Evolutionary conservation across 192 early-diverging fungal species (phyloP).

Genomic region (Rhizophlyctis rosea): DNA sequence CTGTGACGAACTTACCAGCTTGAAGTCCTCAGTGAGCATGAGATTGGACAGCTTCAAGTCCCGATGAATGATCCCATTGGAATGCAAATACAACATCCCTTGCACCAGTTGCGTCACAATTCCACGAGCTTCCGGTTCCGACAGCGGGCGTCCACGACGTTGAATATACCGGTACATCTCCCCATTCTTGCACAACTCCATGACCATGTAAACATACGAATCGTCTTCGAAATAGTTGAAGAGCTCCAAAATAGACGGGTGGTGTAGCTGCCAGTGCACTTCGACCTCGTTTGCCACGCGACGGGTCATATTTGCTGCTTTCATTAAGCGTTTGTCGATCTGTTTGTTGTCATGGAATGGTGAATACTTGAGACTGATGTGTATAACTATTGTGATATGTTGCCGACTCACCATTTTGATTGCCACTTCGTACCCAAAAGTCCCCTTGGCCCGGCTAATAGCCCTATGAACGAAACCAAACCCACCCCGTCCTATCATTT

Average conservation of each 20-base stretch:
- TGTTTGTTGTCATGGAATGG: too few relatives aligned
- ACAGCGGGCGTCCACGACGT: constrained; percentile 35
- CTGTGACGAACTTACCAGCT: constrained; percentile 36
- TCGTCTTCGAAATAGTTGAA: constrained; percentile 68
- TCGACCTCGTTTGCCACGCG: constrained; percentile 64
- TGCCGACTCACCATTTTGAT: constrained; percentile 47
- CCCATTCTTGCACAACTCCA: constrained; percentile 64
- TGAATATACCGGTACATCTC: constrained; percentile 49
- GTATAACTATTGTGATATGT: not conserved
- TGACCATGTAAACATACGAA: constrained; percentile 69
- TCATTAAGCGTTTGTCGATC: constrained; percentile 50
- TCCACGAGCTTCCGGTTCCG: constrained; percentile 56
- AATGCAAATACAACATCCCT: constrained; percentile 64
- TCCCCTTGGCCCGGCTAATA: constrained; percentile 19
- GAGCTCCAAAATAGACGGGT: constrained; percentile 54
- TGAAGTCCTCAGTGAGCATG: constrained; percentile 48
- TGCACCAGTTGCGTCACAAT: constrained; percentile 55
- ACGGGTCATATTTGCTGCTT: constrained; percentile 35
- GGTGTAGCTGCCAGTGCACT: constrained; percentile 60
- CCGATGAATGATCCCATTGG: constrained; percentile 64
- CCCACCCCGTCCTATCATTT: constrained; percentile 45
- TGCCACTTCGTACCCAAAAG: constrained; percentile 40
- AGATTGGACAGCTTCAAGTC: constrained; percentile 78
- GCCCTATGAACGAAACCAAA: constrained; percentile 50
- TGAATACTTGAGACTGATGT: not conserved